Base-by-base conservation (phyloP, 805 yeast genomes). In the Candida sanyiensis region DNA sequence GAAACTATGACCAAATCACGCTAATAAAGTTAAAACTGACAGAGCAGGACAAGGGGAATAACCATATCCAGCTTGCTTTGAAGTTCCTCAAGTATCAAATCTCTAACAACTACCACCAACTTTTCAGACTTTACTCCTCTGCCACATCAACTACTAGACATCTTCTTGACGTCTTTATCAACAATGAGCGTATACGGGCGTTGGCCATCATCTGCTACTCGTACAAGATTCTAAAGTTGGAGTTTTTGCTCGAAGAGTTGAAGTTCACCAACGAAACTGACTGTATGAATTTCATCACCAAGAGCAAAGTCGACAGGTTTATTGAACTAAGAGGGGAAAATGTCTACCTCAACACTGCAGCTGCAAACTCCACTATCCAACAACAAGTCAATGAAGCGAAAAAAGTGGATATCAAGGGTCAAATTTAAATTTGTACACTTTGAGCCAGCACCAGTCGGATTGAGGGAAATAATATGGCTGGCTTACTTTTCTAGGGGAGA, bases 371-470 rank as follows among this genome's bases (percentile, higher is more conserved):
- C 0, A 52, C 54, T 0, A 58, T 77, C 4, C 57, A 63, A 44
- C 57, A 43, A 45, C 63, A 53, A 34, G 66, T 59, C 47, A 59
- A 58, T 44, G 59, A 49, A 34, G 63, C 70, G 48, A 73, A 64
- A 43, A 80, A 70, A 53, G 78, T 89, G 11, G 97, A 89, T 55
- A 88, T 90, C 45, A 89, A 89, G 65, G 97, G 97, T 1, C 97
- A 89, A 61, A 69, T 78, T 7, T 80, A 40, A 43, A 13, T 11
- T 15, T 17, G 29, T 12, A 15, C 11, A n/a, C n/a, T 7, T 7
- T 27, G 29, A 27, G 13, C 13, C 11, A 5, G 16, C 16, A 27
- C 29, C 16, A 15, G 13, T 7, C 11, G 25, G 21, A 31, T 18
- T 30, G 33, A 20, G 15, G 35, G 21, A 20, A 28, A 28, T 28